phyloP scores from a whole-genome alignment of 2,329 filamentous ascomycete species.

The Aspergillus costaricaensis region DNA sequence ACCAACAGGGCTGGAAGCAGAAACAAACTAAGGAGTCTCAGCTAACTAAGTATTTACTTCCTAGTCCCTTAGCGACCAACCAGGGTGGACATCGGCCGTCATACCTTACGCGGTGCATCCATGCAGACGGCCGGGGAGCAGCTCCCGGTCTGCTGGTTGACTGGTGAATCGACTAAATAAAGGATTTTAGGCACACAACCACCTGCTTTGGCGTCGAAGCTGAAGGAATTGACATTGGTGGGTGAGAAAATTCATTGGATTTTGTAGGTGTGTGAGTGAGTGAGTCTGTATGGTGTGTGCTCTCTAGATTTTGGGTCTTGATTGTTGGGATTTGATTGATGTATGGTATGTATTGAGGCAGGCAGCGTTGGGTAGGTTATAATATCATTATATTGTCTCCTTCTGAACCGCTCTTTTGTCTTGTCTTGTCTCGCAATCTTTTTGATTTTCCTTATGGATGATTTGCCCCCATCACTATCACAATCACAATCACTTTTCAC shows the following conservation, averaged over 20 bases:
- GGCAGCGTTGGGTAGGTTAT: too few relatives aligned
- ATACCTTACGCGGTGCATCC: conserved; percentile 3
- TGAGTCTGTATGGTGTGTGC: too few relatives aligned
- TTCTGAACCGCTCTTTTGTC: too few relatives aligned
- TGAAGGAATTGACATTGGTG: not conserved
- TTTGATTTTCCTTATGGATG: too few relatives aligned
- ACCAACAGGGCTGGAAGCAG: not conserved
- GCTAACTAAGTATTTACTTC: not conserved
- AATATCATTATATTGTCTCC: too few relatives aligned
- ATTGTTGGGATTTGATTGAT: too few relatives aligned
- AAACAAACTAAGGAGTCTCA: conserved; percentile 4
- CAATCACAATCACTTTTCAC: not conserved
- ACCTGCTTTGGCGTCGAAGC: not conserved
- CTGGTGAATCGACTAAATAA: conserved; percentile 4
- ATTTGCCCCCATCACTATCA: not conserved
- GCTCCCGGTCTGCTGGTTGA: not conserved
- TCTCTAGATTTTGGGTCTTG: too few relatives aligned
- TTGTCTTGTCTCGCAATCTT: too few relatives aligned
- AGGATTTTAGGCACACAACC: conserved; percentile 4
- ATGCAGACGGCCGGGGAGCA: conserved; percentile 4
- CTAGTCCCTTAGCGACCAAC: not conserved
- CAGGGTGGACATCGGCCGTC: not conserved
- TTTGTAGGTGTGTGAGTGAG: too few relatives aligned
- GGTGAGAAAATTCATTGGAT: too few relatives aligned
- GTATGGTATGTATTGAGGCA: too few relatives aligned